Base-by-base conservation (phyloP, 441 rosid species). In the Viola pubescens region DNA sequence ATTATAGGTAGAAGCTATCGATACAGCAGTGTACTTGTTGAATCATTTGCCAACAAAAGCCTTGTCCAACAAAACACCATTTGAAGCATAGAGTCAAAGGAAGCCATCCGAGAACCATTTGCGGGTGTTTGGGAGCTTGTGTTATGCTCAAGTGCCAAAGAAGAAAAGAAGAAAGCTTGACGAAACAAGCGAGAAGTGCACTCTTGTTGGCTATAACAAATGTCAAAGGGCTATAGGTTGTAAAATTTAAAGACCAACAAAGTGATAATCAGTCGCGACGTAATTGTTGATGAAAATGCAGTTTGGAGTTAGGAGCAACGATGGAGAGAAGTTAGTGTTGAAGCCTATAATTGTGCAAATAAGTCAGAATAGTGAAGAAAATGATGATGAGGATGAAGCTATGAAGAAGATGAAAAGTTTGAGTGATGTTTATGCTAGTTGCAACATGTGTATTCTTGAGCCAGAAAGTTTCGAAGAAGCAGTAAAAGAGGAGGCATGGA, bases 401-500 rank as follows among this genome's bases (percentile, higher is more conserved):
- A 48, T 49, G 2, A 57, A 4, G 4, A 43, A 43, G 8, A 4
- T 19, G 2, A 16, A 38, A 57, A 42, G n/a, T 3, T 3, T 43
- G 8, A 12, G 4, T 6, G 39, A 57, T 2, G 19, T 57, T 1
- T 57, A 57, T 57, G 50, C 14, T 1, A n/a, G 19, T 0, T 58
- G 42, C 6, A 45, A 10, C 34, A 8, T 45, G 9, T 2, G 4
- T 0, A 1, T 19, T 6, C 1, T 26, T 7, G 26, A 46, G 34
- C 26, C 16, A 9, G 12, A 1, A 26, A 47, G 9, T 4, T 11
- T 9, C 41, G 37, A 45, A 1, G 59, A 53, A 6, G 59, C 46
- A 9, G 2, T 0, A 37, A 12, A 34, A 4, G 0, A 4, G 0
- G 8, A 49, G 2, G 26, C 7, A 5, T 85, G 57, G 72, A 75